Base-by-base conservation (phyloP, 495 filamentous ascomycete genomes). In the Chaetomium tenue region DNA sequence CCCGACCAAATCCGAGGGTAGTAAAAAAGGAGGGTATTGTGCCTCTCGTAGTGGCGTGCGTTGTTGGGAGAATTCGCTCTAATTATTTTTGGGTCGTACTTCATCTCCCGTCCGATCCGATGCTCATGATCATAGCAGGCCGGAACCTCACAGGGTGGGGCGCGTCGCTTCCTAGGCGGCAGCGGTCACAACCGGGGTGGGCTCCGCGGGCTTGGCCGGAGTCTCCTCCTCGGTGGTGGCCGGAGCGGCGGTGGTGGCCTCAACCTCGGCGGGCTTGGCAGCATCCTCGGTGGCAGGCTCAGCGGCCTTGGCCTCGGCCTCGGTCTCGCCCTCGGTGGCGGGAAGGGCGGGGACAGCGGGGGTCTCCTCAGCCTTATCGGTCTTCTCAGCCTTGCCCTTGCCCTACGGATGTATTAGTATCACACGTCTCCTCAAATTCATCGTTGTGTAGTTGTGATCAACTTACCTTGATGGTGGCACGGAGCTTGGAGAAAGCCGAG, bases 401-500 rank as follows among this genome's bases (percentile, higher is more conserved):
- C 72, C 71, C 72, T 64, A 28, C 18, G 11, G 2, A 22, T 16
- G 3, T 18, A 55, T 64, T 18, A 64, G 62, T 22, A 25, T 33
- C 52, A 20, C 13, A 54, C 16, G 4, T 12, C 5, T 15, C 39
- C 15, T 12, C 23, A 15, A 8, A 28, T 8, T 4, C 20, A 20
- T 23, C 6, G 2, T 8, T 15, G 3, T 42, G 33, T 3, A 57
- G 6, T 20, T 2, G 5, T 3, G 5, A 15, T 23, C 20, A 9
- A 53, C 62, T 11, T 30, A 64, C 62, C 63, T 73, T 75, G 66
- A 84, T 81, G 60, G 82, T 85, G 67, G 79, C 79, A 69, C 83
- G 82, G 65, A 85, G 73, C 79, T 83, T 83, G 70, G 82, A 83
- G 78, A 85, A 85, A 67, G 77, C 79, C 25, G 77, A 78, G 51